A percentile compares a stretch with the other conserved stretches of the same genome.
These are phyloP conservation scores for Trichoderma parareesei DNA, from an alignment of 495 filamentous ascomycete genomes.

Conservation along the genomic window DNA sequence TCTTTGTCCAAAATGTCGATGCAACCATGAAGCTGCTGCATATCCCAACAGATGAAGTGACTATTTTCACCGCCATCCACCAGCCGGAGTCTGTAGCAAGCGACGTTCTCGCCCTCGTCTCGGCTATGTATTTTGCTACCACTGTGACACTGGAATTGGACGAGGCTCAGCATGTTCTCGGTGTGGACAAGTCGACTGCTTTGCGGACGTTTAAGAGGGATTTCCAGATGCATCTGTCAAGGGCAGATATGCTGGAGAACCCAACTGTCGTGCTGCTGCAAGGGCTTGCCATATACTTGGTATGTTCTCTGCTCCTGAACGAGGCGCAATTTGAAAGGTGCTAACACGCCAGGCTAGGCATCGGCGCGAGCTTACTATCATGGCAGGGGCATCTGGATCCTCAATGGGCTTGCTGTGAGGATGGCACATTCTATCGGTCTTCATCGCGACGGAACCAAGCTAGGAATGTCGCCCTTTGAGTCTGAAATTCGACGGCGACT, in stretches of 20 bases:
- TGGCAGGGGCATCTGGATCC: constrained; percentile 11
- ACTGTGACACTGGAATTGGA: constrained; percentile 5
- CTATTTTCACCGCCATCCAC: constrained; percentile 11
- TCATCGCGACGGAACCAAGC: neutral
- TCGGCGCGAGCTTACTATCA: constrained; percentile 26
- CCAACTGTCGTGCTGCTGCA: constrained; percentile 19
- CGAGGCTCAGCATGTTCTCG: constrained; percentile 1
- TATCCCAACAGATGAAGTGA: constrained; percentile 11
- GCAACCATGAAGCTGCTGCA: constrained; percentile 5
- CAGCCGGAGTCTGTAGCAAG: neutral
- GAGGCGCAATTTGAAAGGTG: constrained; percentile 24
- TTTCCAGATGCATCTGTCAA: neutral
- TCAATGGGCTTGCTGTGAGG: constrained; percentile 11
- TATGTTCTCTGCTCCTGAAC: constrained; percentile 9
- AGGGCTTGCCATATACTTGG: constrained; percentile 20
- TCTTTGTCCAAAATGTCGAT: constrained; percentile 10
- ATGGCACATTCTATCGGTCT: constrained; percentile 34
- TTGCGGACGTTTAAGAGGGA: constrained; percentile 8
- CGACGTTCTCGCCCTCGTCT: constrained; percentile 4
- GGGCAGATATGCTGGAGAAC: constrained; percentile 9
- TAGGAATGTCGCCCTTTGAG: constrained; percentile 4
- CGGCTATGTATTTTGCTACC: constrained; percentile 10
- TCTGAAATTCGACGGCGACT: constrained; percentile 50
- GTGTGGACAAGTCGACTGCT: neutral
- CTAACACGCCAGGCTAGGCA: constrained; percentile 28